These are phyloP conservation scores for Hamigera avellanea DNA, from an alignment of 495 filamentous ascomycete genomes.

Conservation along the genomic window DNA sequence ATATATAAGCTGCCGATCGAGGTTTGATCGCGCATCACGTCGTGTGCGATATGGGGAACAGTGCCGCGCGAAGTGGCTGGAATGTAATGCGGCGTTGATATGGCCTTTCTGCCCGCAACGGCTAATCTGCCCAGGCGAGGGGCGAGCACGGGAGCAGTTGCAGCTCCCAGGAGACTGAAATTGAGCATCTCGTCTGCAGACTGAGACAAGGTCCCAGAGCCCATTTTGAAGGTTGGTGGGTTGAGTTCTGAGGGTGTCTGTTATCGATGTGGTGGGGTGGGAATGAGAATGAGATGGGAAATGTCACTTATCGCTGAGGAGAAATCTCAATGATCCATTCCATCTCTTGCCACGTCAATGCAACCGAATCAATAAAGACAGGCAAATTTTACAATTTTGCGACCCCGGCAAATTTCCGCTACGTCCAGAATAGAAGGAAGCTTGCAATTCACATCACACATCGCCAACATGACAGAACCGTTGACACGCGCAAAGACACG, in stretches of 20 bases:
- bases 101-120: conserved; percentile 42
- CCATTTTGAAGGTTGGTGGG: conserved; percentile 15
- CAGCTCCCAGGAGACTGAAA: conserved; percentile 19
- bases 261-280: too few relatives aligned
- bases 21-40: conserved; percentile 58
- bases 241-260: background rate
- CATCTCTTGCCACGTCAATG: too few relatives aligned
- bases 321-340: too few relatives aligned
- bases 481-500: too few relatives aligned
- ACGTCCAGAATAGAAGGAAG: too few relatives aligned
- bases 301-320: too few relatives aligned
- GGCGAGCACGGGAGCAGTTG: conserved; percentile 17
- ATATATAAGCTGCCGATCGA: conserved; percentile 60
- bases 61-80: conserved; percentile 68
- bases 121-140: conserved; percentile 53
- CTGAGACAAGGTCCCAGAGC: conserved; percentile 6
- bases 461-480: too few relatives aligned
- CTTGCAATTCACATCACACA: too few relatives aligned
- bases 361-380: too few relatives aligned
- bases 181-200: conserved; percentile 14
- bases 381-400: too few relatives aligned
- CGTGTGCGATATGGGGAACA: conserved; percentile 79
- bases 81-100: conserved; percentile 75
- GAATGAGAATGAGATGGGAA: too few relatives aligned
- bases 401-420: too few relatives aligned